Evolutionary conservation across 306 rosid genomes (phyloP).

Genomic region (Trifolium subterraneum): DNA sequence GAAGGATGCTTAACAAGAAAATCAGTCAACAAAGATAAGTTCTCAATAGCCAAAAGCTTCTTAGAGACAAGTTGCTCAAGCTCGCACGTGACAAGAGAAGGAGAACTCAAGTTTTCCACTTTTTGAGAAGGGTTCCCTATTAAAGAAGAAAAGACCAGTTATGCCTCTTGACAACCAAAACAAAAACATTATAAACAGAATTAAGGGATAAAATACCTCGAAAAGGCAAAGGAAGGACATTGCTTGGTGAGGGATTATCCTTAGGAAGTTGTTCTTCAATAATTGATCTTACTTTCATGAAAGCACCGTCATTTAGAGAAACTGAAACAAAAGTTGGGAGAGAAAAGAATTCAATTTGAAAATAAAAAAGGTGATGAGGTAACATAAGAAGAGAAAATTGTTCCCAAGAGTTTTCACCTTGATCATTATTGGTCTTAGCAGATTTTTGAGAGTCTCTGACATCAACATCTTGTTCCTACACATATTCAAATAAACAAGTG

Average conservation of each 20-base stretch:
- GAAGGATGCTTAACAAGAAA: too few relatives aligned
- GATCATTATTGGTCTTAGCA: neutral
- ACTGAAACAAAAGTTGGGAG: neutral
- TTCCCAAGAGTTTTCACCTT: neutral
- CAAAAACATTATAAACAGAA: too few relatives aligned
- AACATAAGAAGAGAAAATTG: neutral
- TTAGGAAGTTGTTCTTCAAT: neutral
- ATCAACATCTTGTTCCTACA: constrained; percentile 10
- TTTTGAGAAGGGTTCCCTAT: too few relatives aligned
- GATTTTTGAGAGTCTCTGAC: neutral
- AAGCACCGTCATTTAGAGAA: neutral
- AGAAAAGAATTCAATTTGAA: neutral
- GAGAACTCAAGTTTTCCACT: too few relatives aligned
- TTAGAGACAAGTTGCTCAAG: too few relatives aligned
- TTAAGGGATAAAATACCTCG: too few relatives aligned
- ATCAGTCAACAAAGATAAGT: too few relatives aligned
- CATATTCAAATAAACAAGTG: neutral
- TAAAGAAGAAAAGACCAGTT: too few relatives aligned
- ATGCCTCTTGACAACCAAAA: too few relatives aligned
- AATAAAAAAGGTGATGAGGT: neutral
- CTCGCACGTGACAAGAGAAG: neutral
- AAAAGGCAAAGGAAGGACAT: too few relatives aligned
- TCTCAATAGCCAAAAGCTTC: too few relatives aligned
- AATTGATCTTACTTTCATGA: neutral
- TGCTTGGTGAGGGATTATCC: neutral